Conservation (phyloP, 2,329 filamentous ascomycete genomes). For the Dactylellina sp. region DNA sequence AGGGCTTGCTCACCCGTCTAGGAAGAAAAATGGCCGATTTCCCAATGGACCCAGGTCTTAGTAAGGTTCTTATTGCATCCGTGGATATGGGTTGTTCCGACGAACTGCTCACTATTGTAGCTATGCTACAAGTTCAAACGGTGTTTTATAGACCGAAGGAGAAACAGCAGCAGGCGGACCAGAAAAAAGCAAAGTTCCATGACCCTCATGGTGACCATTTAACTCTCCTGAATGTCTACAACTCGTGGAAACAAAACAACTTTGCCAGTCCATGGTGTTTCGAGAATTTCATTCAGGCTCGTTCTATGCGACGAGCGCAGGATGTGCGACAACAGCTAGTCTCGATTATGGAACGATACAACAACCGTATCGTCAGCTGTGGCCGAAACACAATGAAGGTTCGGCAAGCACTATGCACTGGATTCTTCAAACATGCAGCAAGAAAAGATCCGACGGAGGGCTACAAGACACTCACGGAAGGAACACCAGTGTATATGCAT, state of each 20-base stretch:
- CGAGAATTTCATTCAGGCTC: slow-evolving; percentile 96
- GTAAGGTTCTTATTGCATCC: slow-evolving; percentile 88
- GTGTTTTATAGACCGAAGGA: slow-evolving; percentile 97
- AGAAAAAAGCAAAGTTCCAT: slow-evolving; percentile 98
- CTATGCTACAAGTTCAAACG: slow-evolving; percentile 87
- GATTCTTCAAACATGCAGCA: slow-evolving; percentile 95
- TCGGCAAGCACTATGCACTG: slow-evolving; percentile 86
- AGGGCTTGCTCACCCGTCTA: slow-evolving; percentile 89
- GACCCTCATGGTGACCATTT: slow-evolving; percentile 94
- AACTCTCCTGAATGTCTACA: slow-evolving; percentile 95
- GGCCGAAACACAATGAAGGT: slow-evolving; percentile 88
- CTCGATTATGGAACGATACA: slow-evolving; percentile 93
- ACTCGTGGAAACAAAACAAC: slow-evolving; percentile 89
- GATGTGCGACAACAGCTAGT: slow-evolving; percentile 93
- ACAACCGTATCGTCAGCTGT: slow-evolving; percentile 83
- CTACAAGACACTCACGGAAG: slow-evolving; percentile 96
- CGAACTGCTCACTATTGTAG: slow-evolving; percentile 92
- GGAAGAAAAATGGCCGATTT: slow-evolving; percentile 99
- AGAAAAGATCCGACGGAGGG: slow-evolving; percentile 96
- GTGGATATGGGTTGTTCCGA: slow-evolving; percentile 91
- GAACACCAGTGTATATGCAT: slow-evolving; percentile 94
- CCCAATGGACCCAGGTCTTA: slow-evolving; percentile 93
- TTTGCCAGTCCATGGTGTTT: slow-evolving; percentile 92
- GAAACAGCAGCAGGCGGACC: slow-evolving; percentile 94
- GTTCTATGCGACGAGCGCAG: slow-evolving; percentile 86